Percentiles rank a stretch among this genome's conserved stretches.
These are phyloP conservation scores for Pseudopithomyces chartarum DNA, from an alignment of 2,329 filamentous ascomycete genomes.

Conservation along the genomic window DNA sequence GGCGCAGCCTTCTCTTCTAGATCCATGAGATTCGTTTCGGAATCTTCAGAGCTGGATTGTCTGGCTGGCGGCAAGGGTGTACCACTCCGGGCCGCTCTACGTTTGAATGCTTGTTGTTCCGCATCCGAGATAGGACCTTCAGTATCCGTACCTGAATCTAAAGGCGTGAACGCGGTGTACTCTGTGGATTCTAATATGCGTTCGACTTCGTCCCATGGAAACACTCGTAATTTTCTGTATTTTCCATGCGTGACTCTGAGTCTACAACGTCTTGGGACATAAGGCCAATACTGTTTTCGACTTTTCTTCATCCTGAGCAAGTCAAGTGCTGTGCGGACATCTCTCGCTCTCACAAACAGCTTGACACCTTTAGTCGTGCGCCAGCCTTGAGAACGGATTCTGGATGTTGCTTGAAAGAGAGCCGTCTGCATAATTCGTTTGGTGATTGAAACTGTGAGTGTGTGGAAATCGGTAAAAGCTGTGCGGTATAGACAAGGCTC, in stretches of 20 bases:
- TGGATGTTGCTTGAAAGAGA: slow-evolving; percentile 72
- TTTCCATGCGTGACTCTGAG: slow-evolving; percentile 52
- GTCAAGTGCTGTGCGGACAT: slow-evolving; percentile 61
- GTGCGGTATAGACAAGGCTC: slow-evolving; percentile 75
- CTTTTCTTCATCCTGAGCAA: slow-evolving; percentile 58
- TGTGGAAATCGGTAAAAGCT: slow-evolving; percentile 76
- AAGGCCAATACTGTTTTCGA: slow-evolving; percentile 57
- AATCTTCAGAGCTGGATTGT: slow-evolving; percentile 15
- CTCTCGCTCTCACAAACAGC: slow-evolving; percentile 49
- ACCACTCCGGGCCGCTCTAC: slow-evolving; percentile 27
- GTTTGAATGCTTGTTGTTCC: slow-evolving; percentile 22
- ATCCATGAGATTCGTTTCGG: not conserved
- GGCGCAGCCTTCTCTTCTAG: slow-evolving; percentile 4
- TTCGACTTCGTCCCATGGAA: slow-evolving; percentile 50
- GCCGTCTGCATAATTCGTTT: slow-evolving; percentile 71
- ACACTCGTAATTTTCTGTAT: slow-evolving; percentile 33
- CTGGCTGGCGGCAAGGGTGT: slow-evolving; percentile 33
- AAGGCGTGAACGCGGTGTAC: slow-evolving; percentile 25
- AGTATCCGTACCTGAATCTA: slow-evolving; percentile 33
- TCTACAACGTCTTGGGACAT: slow-evolving; percentile 57
- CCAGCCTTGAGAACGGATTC: slow-evolving; percentile 60
- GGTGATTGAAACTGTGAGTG: slow-evolving; percentile 69
- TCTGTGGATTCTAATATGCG: slow-evolving; percentile 20
- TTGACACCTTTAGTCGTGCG: slow-evolving; percentile 32
- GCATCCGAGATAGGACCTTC: slow-evolving; percentile 12